These are phyloP conservation scores for Hymenoscyphus occultus DNA, from an alignment of 2,329 filamentous ascomycete species.

Conservation along the genomic window DNA sequence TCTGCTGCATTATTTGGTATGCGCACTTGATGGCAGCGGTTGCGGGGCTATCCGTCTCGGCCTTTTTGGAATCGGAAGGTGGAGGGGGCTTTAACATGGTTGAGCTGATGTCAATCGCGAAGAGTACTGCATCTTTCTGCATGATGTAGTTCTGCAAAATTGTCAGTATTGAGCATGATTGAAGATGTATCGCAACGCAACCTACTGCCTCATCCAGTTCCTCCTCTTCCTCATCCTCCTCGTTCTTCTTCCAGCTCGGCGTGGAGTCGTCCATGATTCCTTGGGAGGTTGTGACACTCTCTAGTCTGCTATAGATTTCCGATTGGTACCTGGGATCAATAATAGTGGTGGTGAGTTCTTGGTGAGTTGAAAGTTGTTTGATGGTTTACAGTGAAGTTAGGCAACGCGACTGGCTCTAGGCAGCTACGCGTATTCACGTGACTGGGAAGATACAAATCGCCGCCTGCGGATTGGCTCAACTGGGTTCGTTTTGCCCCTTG, in stretches of 20 bases:
- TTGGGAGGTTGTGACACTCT: background rate
- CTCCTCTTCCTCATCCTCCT: slow-evolving; percentile 69
- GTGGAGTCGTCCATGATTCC: slow-evolving; percentile 24
- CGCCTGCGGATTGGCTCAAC: background rate
- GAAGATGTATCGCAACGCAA: background rate
- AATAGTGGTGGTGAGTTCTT: too few species aligned
- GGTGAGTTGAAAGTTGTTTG: background rate
- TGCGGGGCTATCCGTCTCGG: slow-evolving; percentile 72
- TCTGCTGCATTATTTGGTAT: slow-evolving; percentile 94
- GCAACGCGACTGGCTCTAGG: background rate
- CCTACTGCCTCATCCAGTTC: slow-evolving; percentile 62
- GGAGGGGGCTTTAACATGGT: slow-evolving; percentile 77
- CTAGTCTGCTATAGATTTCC: background rate
- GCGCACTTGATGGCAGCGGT: slow-evolving; percentile 89
- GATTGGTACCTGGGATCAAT: background rate
- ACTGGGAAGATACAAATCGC: background rate
- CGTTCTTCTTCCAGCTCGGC: slow-evolving; percentile 33
- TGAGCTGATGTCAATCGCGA: slow-evolving; percentile 86
- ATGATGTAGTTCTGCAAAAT: slow-evolving; percentile 72
- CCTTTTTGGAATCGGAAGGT: slow-evolving; percentile 66
- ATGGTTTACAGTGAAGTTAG: background rate
- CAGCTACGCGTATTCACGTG: background rate
- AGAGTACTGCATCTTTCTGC: slow-evolving; percentile 95
- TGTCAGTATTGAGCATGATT: slow-evolving; percentile 15
- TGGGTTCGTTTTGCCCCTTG: background rate